phyloP scores from a whole-genome alignment of 441 rosid genomes.

The Euphorbia corollata region DNA sequence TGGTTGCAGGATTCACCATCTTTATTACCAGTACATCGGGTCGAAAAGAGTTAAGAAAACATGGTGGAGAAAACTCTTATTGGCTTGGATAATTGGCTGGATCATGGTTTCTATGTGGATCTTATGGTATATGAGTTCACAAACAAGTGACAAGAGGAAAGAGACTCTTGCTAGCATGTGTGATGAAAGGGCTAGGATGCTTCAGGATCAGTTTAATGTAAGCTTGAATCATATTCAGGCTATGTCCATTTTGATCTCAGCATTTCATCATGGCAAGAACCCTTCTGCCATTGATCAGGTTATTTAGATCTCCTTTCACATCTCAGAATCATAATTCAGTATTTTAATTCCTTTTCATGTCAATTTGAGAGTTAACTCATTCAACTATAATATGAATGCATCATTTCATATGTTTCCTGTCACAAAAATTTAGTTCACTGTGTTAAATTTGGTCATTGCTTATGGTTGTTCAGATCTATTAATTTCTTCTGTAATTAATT shows the following conservation, averaged over 20 bases:
- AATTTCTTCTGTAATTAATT: not conserved
- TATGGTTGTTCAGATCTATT: slow-evolving; percentile 17
- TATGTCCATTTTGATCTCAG: slow-evolving; percentile 83
- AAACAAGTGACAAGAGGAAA: slow-evolving; percentile 67
- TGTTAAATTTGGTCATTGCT: slow-evolving; percentile 13
- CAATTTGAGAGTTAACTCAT: not conserved
- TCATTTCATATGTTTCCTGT: slow-evolving; percentile 2
- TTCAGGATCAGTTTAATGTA: slow-evolving; percentile 92
- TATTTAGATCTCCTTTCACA: slow-evolving; percentile 25
- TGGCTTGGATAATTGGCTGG: slow-evolving; percentile 58
- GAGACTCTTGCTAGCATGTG: slow-evolving; percentile 78
- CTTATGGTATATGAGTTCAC: slow-evolving; percentile 56
- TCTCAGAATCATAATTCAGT: slow-evolving; percentile 12
- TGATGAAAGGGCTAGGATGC: slow-evolving; percentile 90
- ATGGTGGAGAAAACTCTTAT: slow-evolving; percentile 59
- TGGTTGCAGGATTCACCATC: slow-evolving; percentile 45
- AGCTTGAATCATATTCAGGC: slow-evolving; percentile 95
- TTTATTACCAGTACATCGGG: slow-evolving; percentile 48
- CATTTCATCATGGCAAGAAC: slow-evolving; percentile 74
- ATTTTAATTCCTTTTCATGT: slow-evolving; percentile 11
- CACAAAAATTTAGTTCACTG: slow-evolving; percentile 1
- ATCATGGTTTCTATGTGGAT: slow-evolving; percentile 36
- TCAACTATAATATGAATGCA: slow-evolving; percentile 7
- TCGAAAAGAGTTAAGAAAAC: slow-evolving; percentile 47
- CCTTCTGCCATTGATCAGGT: slow-evolving; percentile 96